Evolutionary conservation across 1,284 basidiomycete species (phyloP).

Genomic region (Filobasidium uniguttulatum): DNA sequence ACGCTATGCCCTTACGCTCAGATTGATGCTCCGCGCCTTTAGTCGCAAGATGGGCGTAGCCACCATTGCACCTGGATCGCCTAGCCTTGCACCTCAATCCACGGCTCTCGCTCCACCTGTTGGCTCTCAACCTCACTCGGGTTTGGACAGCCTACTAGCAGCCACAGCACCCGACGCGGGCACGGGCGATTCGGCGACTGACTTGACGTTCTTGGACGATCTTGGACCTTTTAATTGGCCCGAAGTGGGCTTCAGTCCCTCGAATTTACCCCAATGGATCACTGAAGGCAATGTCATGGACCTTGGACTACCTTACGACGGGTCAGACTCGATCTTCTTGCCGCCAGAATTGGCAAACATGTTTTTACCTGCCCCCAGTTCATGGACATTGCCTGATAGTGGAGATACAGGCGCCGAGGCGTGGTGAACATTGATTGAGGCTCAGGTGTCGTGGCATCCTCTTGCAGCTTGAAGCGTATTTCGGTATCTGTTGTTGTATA

Average conservation of each 20-base stretch:
- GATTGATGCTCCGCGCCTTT: slow-evolving; percentile 78
- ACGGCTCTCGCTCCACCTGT: slow-evolving; percentile 26
- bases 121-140: slow-evolving; percentile 44
- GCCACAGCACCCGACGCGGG: slow-evolving; percentile 16
- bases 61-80: slow-evolving; percentile 44
- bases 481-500: too few relatives aligned
- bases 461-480: too few relatives aligned
- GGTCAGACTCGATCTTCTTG: slow-evolving; percentile 74
- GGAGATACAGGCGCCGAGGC: slow-evolving; percentile 34
- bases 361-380: slow-evolving; percentile 29
- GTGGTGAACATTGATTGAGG: too few relatives aligned
- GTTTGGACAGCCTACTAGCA: slow-evolving; percentile 31
- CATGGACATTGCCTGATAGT: slow-evolving; percentile 29
- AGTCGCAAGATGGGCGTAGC: slow-evolving; percentile 65
- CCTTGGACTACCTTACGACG: slow-evolving; percentile 73
- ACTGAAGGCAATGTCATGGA: slow-evolving; percentile 75
- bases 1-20: slow-evolving; percentile 68
- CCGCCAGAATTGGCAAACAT: slow-evolving; percentile 39
- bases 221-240: slow-evolving; percentile 39
- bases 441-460: too few relatives aligned
- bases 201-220: slow-evolving; percentile 64
- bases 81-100: slow-evolving; percentile 31
- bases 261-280: slow-evolving; percentile 61
- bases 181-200: slow-evolving; percentile 30
- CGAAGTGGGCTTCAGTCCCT: slow-evolving; percentile 59